Evolutionary conservation across 768 basidiomycete species (phyloP), one percentile per base, ranked within the genome.

Genomic region (Multifurca ochricompacta): DNA sequence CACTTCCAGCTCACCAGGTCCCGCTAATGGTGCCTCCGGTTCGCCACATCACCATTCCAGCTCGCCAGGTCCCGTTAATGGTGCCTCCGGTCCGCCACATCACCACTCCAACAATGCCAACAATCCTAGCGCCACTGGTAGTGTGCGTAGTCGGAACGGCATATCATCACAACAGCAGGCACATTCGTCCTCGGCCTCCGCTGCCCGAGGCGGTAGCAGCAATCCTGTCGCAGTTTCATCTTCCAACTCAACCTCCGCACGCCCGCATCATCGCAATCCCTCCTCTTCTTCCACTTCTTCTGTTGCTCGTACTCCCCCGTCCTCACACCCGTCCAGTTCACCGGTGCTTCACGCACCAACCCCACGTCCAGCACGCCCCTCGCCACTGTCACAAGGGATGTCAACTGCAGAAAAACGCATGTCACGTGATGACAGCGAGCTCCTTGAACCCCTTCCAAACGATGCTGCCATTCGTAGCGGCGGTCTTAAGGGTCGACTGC

Each of bases 401-500:
- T 76, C 80, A 8, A 79, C 80, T 25, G 69, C 79, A 3, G 86
- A 88, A 67, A 81, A 83, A 63, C 81, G 87, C 48, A 85, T 86
- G 78, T 87, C 87, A 19, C 77, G 79, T 56, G 84, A 87, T 68
- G 85, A 88, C 63, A 83, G 80, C 53, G 84, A 87, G 69, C 72
- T 85, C 71, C 65, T 70, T 23, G 74, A 72, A 52, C 69, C 68
- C 34, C 55, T 53, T 25, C 59, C 61, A 13, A 58, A 45, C 37
- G 62, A 67, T 2, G 67, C 74, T 18, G 74, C 74, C 62, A 67
- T 74, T 40, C 78, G 84, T 52, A 76, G 77, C 53, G 77, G 80
- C 13, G 91, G 91, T 0, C 74, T 94, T 59, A 92, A 91, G 66
- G 83, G 80, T 61, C 79, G 81, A 53, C 73, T 91, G 36, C 81